Conservation (phyloP, 108 stramenopile species). For the Cyclotella distinguenda region DNA sequence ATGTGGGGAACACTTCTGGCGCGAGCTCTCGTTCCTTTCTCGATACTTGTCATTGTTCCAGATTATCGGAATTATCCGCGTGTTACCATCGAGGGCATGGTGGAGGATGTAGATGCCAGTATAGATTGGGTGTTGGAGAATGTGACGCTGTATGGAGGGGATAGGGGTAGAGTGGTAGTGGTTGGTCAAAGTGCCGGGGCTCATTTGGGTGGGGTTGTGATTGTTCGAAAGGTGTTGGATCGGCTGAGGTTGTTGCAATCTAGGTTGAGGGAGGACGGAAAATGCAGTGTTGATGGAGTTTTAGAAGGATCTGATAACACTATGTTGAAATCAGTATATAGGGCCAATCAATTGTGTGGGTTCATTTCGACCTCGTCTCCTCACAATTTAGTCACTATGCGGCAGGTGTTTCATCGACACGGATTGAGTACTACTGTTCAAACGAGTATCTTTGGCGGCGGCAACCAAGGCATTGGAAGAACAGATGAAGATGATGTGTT, state of each 20-base stretch:
- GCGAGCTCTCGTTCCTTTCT: constrained; percentile 46
- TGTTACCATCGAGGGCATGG: constrained; percentile 54
- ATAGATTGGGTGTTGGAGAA: constrained; percentile 60
- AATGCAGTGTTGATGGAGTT: not conserved
- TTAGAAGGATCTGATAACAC: not conserved
- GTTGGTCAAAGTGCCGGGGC: constrained; percentile 77
- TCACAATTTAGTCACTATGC: constrained; percentile 50
- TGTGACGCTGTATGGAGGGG: constrained; percentile 60
- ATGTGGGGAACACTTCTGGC: constrained; percentile 76
- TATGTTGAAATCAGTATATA: constrained; percentile 12
- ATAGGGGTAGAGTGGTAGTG: constrained; percentile 49
- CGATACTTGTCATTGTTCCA: constrained; percentile 63
- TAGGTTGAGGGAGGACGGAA: not conserved
- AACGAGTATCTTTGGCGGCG: constrained; percentile 46
- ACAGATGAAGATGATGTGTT: constrained; percentile 19
- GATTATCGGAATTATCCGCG: constrained; percentile 76
- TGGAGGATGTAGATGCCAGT: constrained; percentile 60
- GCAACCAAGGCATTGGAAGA: not conserved
- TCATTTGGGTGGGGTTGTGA: constrained; percentile 50
- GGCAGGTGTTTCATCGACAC: constrained; percentile 41
- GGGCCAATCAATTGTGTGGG: constrained; percentile 35
- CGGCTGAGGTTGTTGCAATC: constrained; percentile 7
- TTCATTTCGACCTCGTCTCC: constrained; percentile 56
- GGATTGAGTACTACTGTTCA: constrained; percentile 45
- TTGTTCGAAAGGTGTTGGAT: constrained; percentile 41